A percentile compares a stretch with the other conserved stretches of the same genome.
phyloP scores from a whole-genome alignment of 768 basidiomycete genomes.

The Russula griseocarnosa region DNA sequence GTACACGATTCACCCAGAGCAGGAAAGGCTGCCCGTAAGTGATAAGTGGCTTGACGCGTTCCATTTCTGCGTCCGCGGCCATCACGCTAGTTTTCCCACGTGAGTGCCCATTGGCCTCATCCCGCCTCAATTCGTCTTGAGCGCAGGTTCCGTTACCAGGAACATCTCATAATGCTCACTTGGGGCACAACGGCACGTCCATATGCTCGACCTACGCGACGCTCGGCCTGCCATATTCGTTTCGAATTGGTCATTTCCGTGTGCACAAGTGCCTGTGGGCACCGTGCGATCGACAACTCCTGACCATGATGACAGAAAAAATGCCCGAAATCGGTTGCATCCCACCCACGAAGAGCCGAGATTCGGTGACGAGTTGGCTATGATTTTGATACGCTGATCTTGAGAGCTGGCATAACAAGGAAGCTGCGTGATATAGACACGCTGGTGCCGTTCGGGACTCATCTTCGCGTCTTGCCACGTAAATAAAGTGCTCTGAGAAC shows the following conservation, averaged over 20 bases:
- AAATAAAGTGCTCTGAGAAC: neutral
- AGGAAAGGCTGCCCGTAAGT: neutral
- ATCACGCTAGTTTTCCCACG: slow-evolving; percentile 12
- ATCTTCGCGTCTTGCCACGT: neutral
- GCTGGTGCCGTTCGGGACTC: neutral
- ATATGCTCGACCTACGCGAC: neutral
- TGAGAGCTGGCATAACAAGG: slow-evolving; percentile 11
- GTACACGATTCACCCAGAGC: neutral
- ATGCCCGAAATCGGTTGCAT: neutral
- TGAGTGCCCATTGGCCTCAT: neutral
- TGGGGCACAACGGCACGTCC: neutral
- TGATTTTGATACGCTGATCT: slow-evolving; percentile 14
- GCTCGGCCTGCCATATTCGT: neutral
- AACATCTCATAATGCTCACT: slow-evolving; percentile 1
- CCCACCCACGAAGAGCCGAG: neutral
- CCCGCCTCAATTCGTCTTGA: slow-evolving; percentile 5
- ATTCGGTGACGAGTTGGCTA: slow-evolving; percentile 12
- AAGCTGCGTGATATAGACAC: neutral
- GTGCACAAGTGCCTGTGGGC: neutral
- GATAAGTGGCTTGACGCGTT: slow-evolving; percentile 11
- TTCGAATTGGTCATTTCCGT: slow-evolving; percentile 7
- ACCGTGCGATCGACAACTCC: slow-evolving; percentile 7
- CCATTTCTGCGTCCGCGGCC: slow-evolving; percentile 5
- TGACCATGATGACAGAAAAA: neutral
- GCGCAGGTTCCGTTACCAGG: slow-evolving; percentile 17